phyloP scores from a whole-genome alignment of 1,139 yeast species.

The Yamadazyma epiphylla region DNA sequence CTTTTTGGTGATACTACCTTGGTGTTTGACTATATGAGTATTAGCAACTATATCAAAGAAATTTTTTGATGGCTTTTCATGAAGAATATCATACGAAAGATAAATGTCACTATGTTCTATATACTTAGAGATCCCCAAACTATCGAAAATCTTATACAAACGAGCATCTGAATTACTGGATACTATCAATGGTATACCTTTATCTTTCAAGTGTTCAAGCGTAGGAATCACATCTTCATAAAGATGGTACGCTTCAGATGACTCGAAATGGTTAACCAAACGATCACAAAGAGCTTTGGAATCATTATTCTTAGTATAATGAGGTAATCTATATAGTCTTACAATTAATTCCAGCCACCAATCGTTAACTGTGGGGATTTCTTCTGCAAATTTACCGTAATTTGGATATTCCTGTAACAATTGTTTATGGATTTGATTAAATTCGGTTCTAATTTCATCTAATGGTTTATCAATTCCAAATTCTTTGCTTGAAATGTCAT shows the following conservation, averaged over 20 bases:
- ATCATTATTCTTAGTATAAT: conserved; percentile 13
- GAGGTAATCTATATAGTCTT: conserved; percentile 32
- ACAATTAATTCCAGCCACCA: conserved; percentile 62
- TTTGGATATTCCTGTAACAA: conserved; percentile 45
- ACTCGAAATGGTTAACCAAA: conserved; percentile 44
- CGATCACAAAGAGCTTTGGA: conserved; percentile 29
- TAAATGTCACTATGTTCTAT: conserved; percentile 36
- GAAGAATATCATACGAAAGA: conserved; percentile 53
- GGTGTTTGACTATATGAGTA: conserved; percentile 4
- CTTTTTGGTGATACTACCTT: conserved; percentile 3
- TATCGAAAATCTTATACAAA: conserved; percentile 38
- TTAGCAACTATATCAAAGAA: conserved; percentile 43
- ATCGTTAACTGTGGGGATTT: conserved; percentile 25
- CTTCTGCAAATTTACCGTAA: conserved; percentile 47
- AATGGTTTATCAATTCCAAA: conserved; percentile 39
- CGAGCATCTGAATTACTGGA: conserved; percentile 62
- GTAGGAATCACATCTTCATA: conserved; percentile 54
- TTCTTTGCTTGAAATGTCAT: conserved; percentile 35
- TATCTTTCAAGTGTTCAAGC: conserved; percentile 26
- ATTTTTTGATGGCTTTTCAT: conserved; percentile 45
- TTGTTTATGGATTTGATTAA: conserved; percentile 24
- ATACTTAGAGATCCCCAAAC: conserved; percentile 39
- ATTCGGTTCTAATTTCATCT: conserved; percentile 22
- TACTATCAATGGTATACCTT: conserved; percentile 38
- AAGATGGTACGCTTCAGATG: conserved; percentile 48